Evolutionary conservation across 1,139 yeast species (phyloP).

Genomic region (Yamadazyma membranifaciens): DNA sequence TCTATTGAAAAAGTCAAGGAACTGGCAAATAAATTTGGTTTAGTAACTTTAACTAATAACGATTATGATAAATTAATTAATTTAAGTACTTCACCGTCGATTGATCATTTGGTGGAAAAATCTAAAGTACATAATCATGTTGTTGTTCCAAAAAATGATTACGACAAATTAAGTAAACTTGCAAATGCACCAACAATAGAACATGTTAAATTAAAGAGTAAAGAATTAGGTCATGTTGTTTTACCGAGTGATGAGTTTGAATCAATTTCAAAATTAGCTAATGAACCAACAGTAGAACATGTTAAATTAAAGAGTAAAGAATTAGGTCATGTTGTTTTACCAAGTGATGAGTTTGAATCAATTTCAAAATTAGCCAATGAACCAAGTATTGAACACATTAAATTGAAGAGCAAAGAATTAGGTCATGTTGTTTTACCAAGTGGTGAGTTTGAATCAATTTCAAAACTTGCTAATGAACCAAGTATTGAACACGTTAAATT

Average conservation of each 20-base stretch:
- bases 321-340: conserved; percentile 16
- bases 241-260: conserved; percentile 16
- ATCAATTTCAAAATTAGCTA: conserved; percentile 4
- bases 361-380: conserved; percentile 7
- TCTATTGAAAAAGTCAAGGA: conserved; percentile 15
- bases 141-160: conserved; percentile 10
- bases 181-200: conserved; percentile 21
- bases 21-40: conserved; percentile 13
- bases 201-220: conserved; percentile 21
- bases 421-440: conserved; percentile 12
- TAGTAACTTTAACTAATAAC: conserved; percentile 14
- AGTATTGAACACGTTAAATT: conserved; percentile 22
- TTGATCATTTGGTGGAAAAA: conserved; percentile 25
- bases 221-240: conserved; percentile 14
- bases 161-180: conserved; percentile 16
- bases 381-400: conserved; percentile 22
- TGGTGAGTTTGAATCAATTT: conserved; percentile 13
- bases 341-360: conserved; percentile 13
- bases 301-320: conserved; percentile 19
- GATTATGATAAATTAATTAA: conserved; percentile 17
- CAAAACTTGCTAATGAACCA: conserved; percentile 22
- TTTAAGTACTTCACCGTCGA: conserved; percentile 22
- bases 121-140: conserved; percentile 18
- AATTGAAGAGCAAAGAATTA: conserved; percentile 15
- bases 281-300: conserved; percentile 19